Evolutionary conservation across 768 basidiomycete species (phyloP), one percentile per base, ranked within the genome.

Genomic region (Suillus tomentosus): DNA sequence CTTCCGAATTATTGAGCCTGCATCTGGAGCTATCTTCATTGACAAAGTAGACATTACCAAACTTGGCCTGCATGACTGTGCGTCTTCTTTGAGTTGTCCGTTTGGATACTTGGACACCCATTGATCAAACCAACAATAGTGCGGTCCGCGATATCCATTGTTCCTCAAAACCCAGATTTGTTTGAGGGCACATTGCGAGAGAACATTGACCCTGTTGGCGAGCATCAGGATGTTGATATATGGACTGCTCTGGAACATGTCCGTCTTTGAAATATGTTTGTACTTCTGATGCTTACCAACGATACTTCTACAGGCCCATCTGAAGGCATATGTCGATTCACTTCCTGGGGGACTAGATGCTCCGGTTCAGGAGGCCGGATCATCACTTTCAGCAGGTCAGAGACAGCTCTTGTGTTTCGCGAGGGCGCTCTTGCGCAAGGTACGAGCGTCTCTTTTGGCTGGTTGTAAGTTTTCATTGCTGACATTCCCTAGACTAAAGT

Each of bases 331-430:
- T 70, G 80, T 92, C 19, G 86, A 91, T 65, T 80, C 74, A 19
- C 76, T 92, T 3, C 79, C 89, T 0, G 87, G 85, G 63, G 85
- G 85, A 22, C 80, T 94, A 8, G 93, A 95, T 72, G 85, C 91
- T 1, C 78, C 81, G 3, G 87, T 95, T 22, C 78, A 85, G 63
- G 93, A 95, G 77, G 91, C 88, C 10, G 94, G 94, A 0, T 84
- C 86, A 27, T 94, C 94, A 9, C 79, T 97, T 57, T 92, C 90
- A 10, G 79, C 90, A 34, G 96, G 96, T 6, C 95, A 97, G 73
- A 77, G 91, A 45, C 96, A 97, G 72, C 77, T 98, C 5, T 73
- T 98, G 13, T 97, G 94, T 73, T 95, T 97, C 71, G 91, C 95
- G 1, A 78, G 95, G 60, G 95, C 95, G 0, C 74, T 96, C 47